Evolutionary conservation across 2,329 filamentous ascomycete genomes (phyloP), one percentile per base, ranked within the genome.

Genomic region (Emergomyces africanus): DNA sequence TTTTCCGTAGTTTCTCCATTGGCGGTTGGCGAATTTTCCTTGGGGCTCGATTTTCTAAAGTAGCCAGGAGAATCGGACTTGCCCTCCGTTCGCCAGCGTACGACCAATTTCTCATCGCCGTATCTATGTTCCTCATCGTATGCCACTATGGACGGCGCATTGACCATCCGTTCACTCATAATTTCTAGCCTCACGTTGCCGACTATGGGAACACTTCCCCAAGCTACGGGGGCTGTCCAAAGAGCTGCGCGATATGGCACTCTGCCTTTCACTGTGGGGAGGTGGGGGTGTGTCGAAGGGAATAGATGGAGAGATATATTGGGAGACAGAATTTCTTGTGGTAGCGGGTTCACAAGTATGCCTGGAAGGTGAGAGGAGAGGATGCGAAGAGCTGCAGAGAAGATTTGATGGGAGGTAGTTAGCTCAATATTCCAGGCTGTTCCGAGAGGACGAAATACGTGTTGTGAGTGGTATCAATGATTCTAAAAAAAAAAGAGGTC

Each of bases 161-260:
- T 83, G n/a, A 80, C 83, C 82, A 99, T 94, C 66, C 92, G 88
- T 77, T 96, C 91, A 14, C 89, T 92, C 20, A 95, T 74, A 57
- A 99, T 94, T 66, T 89, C 85, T 12, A 99, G 81, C 65, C 85
- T 86, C 50, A 96, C 89, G 68, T 96, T 95, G 64, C 92, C 91
- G 37, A 96, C 82, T 23, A 97, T 83, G 2, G 94, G 94, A 0
- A 99, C 81, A 33, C 89, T 84, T 68, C 95, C 95, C 94, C 94
- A 99, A 35, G 91, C 92, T 57, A 99, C 87, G 0, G 94, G 94
- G 0, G 91, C 90, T 0, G 94, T 96, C 91, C 91, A 97, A 42
- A 99, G 79, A 2, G 94, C 94, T 20, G 94, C 92, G 41, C 88
- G 88, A 72, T 99, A 99, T 54, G 90, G 87, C 41, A 96, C 87